phyloP scores from a whole-genome alignment of 2,329 filamentous ascomycete genomes.

The Neonectria coccinea region DNA sequence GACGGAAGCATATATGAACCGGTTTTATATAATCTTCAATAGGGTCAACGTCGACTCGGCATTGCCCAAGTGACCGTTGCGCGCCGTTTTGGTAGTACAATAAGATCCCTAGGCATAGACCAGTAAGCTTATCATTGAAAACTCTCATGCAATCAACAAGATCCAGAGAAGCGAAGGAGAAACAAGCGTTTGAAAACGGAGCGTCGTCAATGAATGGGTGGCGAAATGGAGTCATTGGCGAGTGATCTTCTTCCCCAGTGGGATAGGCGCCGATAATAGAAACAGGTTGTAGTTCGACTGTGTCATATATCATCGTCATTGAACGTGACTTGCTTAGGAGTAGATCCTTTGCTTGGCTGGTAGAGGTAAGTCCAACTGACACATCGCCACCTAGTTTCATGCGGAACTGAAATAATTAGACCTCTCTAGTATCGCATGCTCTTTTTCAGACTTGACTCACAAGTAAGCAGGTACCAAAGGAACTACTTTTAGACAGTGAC shows the following conservation, averaged over 20 bases:
- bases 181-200: constrained; percentile 16
- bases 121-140: constrained; percentile 17
- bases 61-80: constrained; percentile 33
- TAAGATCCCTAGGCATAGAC: constrained; percentile 31
- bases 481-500: not conserved
- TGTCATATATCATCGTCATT: constrained; percentile 22
- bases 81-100: constrained; percentile 31
- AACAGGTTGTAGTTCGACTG: constrained; percentile 15
- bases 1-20: constrained; percentile 24
- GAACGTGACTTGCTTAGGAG: constrained; percentile 15
- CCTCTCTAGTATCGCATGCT: not conserved
- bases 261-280: constrained; percentile 27
- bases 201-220: constrained; percentile 12
- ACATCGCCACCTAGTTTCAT: constrained; percentile 31
- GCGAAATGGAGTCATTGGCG: constrained; percentile 15
- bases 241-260: constrained; percentile 5
- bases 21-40: constrained; percentile 23
- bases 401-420: constrained; percentile 29
- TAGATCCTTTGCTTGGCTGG: constrained; percentile 14
- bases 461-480: constrained; percentile 20
- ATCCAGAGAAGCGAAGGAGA: constrained; percentile 26
- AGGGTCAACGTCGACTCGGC: constrained; percentile 29
- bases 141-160: constrained; percentile 19
- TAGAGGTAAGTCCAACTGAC: constrained; percentile 11
- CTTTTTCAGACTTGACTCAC: constrained; percentile 17